phyloP scores from a whole-genome alignment of 768 basidiomycete genomes.

The Lactarius quietus region DNA sequence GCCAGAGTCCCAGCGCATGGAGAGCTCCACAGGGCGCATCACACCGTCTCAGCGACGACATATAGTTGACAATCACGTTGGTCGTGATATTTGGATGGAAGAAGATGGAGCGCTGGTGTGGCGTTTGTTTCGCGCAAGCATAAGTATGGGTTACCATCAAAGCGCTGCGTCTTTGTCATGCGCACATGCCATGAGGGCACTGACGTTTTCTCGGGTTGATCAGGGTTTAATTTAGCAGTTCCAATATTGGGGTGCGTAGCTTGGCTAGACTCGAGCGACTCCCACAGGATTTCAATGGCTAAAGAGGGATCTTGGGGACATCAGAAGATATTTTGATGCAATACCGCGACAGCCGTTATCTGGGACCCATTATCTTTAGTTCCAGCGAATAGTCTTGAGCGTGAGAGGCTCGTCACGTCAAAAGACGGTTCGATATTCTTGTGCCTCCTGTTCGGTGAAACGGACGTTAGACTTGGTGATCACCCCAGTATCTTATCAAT shows the following conservation, averaged over 20 bases:
- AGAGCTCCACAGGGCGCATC: background rate
- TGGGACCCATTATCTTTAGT: background rate
- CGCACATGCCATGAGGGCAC: background rate
- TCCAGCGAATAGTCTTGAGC: too few relatives aligned
- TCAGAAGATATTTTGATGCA: background rate
- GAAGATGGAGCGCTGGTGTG: background rate
- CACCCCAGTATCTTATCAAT: background rate
- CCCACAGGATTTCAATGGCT: background rate
- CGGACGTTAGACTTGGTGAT: background rate
- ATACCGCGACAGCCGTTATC: background rate
- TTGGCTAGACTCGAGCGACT: background rate
- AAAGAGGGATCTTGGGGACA: background rate
- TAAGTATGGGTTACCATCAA: background rate
- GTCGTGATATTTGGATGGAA: background rate
- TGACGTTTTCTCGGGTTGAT: background rate
- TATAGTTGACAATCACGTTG: background rate
- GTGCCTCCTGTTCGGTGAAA: background rate
- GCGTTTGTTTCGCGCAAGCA: slow-evolving; percentile 7
- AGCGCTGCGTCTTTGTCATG: background rate
- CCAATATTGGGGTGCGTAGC: background rate
- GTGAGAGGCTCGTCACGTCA: background rate
- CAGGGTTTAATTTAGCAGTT: background rate
- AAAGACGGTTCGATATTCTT: background rate
- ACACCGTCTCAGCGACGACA: background rate
- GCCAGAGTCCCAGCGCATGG: background rate